Evolutionary conservation across 2,329 filamentous ascomycete species (phyloP).

Genomic region (Aspergillus pseudoviridinutans): DNA sequence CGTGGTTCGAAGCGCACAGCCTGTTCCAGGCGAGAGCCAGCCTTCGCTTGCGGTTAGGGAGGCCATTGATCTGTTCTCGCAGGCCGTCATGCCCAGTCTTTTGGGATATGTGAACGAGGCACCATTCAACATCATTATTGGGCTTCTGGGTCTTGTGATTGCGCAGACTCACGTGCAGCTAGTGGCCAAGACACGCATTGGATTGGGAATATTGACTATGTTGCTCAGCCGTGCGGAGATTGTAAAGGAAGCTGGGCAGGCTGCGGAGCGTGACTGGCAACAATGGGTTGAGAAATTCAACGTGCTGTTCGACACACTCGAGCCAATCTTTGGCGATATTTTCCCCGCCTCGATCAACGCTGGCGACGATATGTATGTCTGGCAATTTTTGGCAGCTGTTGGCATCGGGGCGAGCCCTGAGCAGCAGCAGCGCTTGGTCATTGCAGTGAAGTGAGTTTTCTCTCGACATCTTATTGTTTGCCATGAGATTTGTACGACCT

Average conservation of each 20-base stretch:
- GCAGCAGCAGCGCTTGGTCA: conserved; percentile 89
- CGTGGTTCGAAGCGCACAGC: conserved; percentile 77
- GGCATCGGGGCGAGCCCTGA: conserved; percentile 90
- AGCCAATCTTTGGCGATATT: conserved; percentile 76
- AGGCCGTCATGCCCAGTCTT: conserved; percentile 82
- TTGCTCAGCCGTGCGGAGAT: conserved; percentile 91
- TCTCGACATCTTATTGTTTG: not conserved
- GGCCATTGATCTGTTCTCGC: conserved; percentile 85
- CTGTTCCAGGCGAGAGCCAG: conserved; percentile 66
- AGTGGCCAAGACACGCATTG: conserved; percentile 83
- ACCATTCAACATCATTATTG: conserved; percentile 84
- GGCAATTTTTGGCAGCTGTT: conserved; percentile 95
- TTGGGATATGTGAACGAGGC: conserved; percentile 90
- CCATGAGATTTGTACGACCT: not conserved
- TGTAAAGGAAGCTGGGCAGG: conserved; percentile 73
- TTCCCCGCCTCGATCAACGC: conserved; percentile 90
- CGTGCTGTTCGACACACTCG: conserved; percentile 78
- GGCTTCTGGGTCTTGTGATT: conserved; percentile 79
- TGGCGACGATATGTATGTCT: conserved; percentile 92
- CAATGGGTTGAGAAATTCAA: conserved; percentile 85
- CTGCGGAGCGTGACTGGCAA: conserved; percentile 69
- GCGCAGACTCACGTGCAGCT: conserved; percentile 75
- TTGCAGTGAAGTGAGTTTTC: conserved; percentile 73
- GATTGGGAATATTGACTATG: conserved; percentile 86
- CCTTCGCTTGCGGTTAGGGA: conserved; percentile 77